Base-by-base conservation (phyloP, 257 asterid genomes). In the Nicotiana attenuata region DNA sequence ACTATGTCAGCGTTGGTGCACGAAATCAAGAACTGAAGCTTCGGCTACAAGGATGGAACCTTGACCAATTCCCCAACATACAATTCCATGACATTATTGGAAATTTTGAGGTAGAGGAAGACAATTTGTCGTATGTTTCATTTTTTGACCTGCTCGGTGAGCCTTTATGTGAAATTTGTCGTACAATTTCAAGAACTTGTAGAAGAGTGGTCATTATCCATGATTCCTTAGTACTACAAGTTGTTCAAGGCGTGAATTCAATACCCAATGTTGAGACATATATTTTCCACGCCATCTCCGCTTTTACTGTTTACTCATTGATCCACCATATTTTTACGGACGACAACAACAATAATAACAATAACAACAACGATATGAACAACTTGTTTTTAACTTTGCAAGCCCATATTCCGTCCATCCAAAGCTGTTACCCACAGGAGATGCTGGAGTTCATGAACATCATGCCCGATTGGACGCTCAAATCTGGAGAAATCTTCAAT, bases 401-500 rank as follows among this genome's bases (percentile, higher is more conserved):
- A 20, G 5, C 11, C 3, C 17, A 41, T 2, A 20, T 69, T 5
- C 77, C 77, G 3, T 69, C 77, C 3, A 5, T 69, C 7, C 57
- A 20, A 3, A 20, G 35, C 7, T 41, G 57, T 38, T 67, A 17
- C 28, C 38, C 38, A 28, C 55, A 17, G 2, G 77, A 5, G 57
- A 22, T n/a, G 35, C 8, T 1, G n/a, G 76, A 41, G 1, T 45
- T n/a, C 11, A 20, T 6, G 0, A 45, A 24, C 1, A 3, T 10
- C 2, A 14, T 24, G 0, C 1, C 3, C 6, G 50, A n/a, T 52
- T 7, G 0, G 77, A 63, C 14, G 65, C 65, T 80, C 76, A 80
- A 80, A 52, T 45, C 52, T 22, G 82, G 77, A 26, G 59, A 66
- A 5, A 61, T 80, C 5, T 64, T 80, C 64, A 64, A 64, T 33